Evolutionary conservation across 768 basidiomycete species (phyloP).

Genomic region (Auriculariales sp.): DNA sequence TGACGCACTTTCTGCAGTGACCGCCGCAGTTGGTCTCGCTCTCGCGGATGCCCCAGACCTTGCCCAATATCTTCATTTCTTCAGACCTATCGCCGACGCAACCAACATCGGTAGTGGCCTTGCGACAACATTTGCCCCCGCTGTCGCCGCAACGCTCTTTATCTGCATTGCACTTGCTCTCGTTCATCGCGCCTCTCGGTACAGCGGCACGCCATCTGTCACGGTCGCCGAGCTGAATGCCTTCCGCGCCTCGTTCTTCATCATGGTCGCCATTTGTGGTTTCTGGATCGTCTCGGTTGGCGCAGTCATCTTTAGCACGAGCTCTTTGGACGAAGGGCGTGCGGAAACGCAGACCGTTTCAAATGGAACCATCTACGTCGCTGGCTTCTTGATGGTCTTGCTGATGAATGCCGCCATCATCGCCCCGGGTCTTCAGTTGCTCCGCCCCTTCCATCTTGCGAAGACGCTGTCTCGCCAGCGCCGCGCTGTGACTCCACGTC

Average conservation of each 20-base stretch:
- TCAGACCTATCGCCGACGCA: slow-evolving; percentile 33
- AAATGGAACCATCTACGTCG: slow-evolving; percentile 60
- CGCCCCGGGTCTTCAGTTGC: slow-evolving; percentile 51
- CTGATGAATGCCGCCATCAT: slow-evolving; percentile 53
- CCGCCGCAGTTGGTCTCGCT: slow-evolving; percentile 53
- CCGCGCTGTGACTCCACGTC: slow-evolving; percentile 56
- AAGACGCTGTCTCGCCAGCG: slow-evolving; percentile 38
- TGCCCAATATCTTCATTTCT: slow-evolving; percentile 54
- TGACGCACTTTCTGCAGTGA: slow-evolving; percentile 28
- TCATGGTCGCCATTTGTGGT: slow-evolving; percentile 36
- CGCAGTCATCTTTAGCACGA: slow-evolving; percentile 53
- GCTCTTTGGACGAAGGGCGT: slow-evolving; percentile 32
- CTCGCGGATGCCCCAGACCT: slow-evolving; percentile 59
- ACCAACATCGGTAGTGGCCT: slow-evolving; percentile 44
- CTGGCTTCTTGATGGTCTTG: slow-evolving; percentile 40
- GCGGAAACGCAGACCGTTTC: slow-evolving; percentile 35
- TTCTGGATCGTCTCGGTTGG: slow-evolving; percentile 55
- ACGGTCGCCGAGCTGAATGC: slow-evolving; percentile 44
- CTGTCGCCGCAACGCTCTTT: slow-evolving; percentile 45
- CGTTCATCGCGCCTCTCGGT: slow-evolving; percentile 37
- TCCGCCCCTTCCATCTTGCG: slow-evolving; percentile 58
- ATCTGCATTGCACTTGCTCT: slow-evolving; percentile 34
- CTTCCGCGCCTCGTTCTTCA: slow-evolving; percentile 50
- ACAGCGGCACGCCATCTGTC: slow-evolving; percentile 45
- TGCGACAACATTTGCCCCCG: slow-evolving; percentile 53